A percentile compares a stretch with the other conserved stretches of the same genome.
phyloP scores from a whole-genome alignment of 495 filamentous ascomycete species.

The Friedmanniomyces simplex region DNA sequence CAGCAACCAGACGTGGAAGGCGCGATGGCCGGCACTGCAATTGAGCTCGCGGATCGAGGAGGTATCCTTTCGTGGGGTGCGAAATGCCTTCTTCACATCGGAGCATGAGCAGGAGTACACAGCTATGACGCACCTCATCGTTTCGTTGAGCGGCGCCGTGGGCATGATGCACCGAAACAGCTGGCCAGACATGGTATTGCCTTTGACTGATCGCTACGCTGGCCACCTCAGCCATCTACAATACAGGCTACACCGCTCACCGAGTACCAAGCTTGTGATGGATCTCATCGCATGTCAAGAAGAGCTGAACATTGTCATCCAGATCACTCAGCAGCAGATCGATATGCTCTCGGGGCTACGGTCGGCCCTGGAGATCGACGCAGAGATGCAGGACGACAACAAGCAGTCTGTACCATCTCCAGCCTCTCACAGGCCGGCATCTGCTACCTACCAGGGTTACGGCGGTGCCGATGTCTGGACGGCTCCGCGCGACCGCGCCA shows the following conservation, averaged over 20 bases:
- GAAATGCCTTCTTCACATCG: slow-evolving; percentile 27
- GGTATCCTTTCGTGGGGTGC: slow-evolving; percentile 31
- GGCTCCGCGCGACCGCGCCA: slow-evolving; percentile 4
- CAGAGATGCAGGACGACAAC: neutral
- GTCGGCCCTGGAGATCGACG: slow-evolving; percentile 1
- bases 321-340: slow-evolving; percentile 34
- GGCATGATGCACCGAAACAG: slow-evolving; percentile 32
- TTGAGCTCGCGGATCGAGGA: slow-evolving; percentile 30
- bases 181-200: slow-evolving; percentile 31
- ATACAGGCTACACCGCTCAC: slow-evolving; percentile 32
- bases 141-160: slow-evolving; percentile 28
- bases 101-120: slow-evolving; percentile 26
- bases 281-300: slow-evolving; percentile 34
- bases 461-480: neutral
- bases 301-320: slow-evolving; percentile 33
- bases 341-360: slow-evolving; percentile 26
- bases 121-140: slow-evolving; percentile 26
- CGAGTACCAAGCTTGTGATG: slow-evolving; percentile 34
- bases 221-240: slow-evolving; percentile 32
- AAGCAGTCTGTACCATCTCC: neutral
- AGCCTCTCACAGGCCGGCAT: slow-evolving; percentile 2
- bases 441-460: neutral
- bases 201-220: slow-evolving; percentile 31
- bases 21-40: slow-evolving; percentile 32
- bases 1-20: slow-evolving; percentile 35